Base-by-base conservation (phyloP, 371 early-diverging fungal species). In the Mortierella sp. region DNA sequence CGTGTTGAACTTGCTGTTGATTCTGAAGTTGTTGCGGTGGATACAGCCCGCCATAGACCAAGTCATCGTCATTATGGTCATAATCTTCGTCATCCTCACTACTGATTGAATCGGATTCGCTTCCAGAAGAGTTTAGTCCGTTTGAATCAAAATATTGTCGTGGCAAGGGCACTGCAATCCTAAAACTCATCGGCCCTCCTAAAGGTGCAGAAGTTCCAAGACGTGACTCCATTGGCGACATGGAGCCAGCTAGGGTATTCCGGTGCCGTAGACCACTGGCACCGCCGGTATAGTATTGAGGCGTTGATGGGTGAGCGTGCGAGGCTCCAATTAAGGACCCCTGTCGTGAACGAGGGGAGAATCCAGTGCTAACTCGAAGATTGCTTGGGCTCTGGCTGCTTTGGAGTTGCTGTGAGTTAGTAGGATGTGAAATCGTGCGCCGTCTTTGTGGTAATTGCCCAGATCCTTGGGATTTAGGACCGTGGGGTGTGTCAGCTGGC, bases 81-180 rank as follows among this genome's bases (percentile, higher is more conserved):
- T 70, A 66, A 45, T 65, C 75, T 19, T 79, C 81, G 23, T 80
- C 75, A 19, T 75, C 72, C 37, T 80, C 81, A 47, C 75, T 75
- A 34, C 68, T 70, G 17, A 61, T 64, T 12, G 81, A 80, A 31
- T 80, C 75, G 23, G 81, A 75, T 17, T 80, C 81, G 31, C 81
- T 80, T 47, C 66, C 75, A 15, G 70, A 68, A n/a, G 74, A 72
- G 54, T 61, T 57, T 8, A 15, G 6, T 0, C 68, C 68, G 28
- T 73, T 62, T n/a, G 71, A 43, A 23, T 75, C 81, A 64, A 75
- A 68, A 31, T 70, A 70, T 58, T 75, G 65, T 15, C 64, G 63
- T 1, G 75, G 81, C n/a, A 72, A 59, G 4, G 81, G 81, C 8
- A 80, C 64, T 6, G 64, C 81, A 22, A 80, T 68, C 19, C 81